Base-by-base conservation (phyloP, 1,284 basidiomycete species). In the Sporisorium exsertum region DNA sequence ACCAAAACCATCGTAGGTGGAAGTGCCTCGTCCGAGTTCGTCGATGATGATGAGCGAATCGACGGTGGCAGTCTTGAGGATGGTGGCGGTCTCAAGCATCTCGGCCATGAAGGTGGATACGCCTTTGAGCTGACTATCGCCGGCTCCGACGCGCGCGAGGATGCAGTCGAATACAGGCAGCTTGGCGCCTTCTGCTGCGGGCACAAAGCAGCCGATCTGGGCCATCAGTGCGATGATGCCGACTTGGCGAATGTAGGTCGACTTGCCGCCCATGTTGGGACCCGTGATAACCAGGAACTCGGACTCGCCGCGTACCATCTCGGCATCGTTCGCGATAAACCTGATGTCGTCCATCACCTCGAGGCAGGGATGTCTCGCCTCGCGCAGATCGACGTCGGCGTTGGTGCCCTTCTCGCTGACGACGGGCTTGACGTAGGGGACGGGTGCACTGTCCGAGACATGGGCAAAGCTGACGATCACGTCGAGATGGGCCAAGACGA, bases 81-180 rank as follows among this genome's bases (percentile, higher is more conserved):
- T 99, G 0, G 94, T 95, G 0, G 97, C 95, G 0, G 95, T 99
- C 86, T 96, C 94, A 13, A 96, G 88, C 97, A 99, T 99, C 87
- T 99, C 97, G 3, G 95, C 95, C 96, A 99, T 99, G 85, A 99
- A 99, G 0, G 97, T 99, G 32, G 94, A 97, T 4, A 99, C 94
- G 18, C 96, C 97, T 86, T 98, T 98, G 47, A 98, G 88, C 86
- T 98, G 95, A 85, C 93, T 95, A 85, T 99, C 97, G 0, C 97
- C 97, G 0, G 97, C 97, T 8, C 97, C 97, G 1, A 99, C 96
- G 78, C 97, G 90, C 62, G 96, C 97, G 5, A 99, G 87, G 55
- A 99, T 93, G 16, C 94, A 97, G 87, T 99, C 97, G 77, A 98
- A 99, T 54, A 99, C 91, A 0, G 96, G 97, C 13, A 99, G 82